Conservation (phyloP, 78 protist species). For the Pigoraptor vietnamica region DNA sequence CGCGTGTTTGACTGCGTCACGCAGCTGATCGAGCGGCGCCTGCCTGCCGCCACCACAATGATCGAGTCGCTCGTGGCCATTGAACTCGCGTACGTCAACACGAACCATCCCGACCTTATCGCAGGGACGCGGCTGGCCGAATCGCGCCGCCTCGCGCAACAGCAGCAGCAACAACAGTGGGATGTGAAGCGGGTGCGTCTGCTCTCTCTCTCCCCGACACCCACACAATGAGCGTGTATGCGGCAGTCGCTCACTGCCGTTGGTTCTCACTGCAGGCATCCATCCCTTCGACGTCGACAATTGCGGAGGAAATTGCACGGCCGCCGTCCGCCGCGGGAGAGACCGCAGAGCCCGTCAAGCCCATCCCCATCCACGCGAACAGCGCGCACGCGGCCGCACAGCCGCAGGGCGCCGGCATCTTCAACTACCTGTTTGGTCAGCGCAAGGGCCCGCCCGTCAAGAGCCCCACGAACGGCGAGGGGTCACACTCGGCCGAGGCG, state of each 20-base stretch:
- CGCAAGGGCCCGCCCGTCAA: not conserved
- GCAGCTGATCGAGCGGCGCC: not conserved
- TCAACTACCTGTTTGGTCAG: not conserved
- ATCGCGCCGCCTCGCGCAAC: not conserved
- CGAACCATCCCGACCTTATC: slow-evolving; percentile 70
- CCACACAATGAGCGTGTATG: too few relatives aligned
- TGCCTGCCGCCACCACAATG: not conserved
- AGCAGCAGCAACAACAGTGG: not conserved
- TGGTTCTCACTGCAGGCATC: too few relatives aligned
- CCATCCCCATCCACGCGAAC: not conserved
- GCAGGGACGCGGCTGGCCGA: slow-evolving; percentile 6
- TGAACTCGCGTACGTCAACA: slow-evolving; percentile 74
- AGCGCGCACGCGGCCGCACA: not conserved
- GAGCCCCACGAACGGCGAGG: not conserved
- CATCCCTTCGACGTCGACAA: not conserved
- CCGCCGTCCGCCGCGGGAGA: not conserved
- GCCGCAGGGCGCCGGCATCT: not conserved
- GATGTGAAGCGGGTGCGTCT: not conserved
- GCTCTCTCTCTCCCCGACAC: not conserved
- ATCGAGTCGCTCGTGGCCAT: slow-evolving; percentile 10
- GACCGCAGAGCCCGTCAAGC: not conserved
- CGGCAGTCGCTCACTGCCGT: too few relatives aligned
- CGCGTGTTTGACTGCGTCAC: not conserved
- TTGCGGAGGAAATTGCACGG: not conserved
- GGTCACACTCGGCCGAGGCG: not conserved